Evolutionary conservation across 805 yeast genomes (phyloP), one percentile per base, ranked within the genome.

Genomic region (Candida pseudofarinosa): DNA sequence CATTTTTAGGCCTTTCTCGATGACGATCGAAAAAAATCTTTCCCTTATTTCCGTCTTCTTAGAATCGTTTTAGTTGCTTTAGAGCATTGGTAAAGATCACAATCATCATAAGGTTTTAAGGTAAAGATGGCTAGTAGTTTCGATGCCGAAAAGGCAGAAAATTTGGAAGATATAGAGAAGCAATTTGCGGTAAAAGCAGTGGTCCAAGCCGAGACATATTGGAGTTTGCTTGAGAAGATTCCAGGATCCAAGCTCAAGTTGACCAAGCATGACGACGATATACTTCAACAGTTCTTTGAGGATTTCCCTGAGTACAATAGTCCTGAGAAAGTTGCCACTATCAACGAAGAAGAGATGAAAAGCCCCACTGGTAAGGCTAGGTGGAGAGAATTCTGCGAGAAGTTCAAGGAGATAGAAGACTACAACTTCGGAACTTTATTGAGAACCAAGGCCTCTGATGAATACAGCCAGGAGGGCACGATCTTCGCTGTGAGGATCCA

Each of bases 121-220:
- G 23, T 19, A 17, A 19, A 35, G 13, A 66, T 63, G 70, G 53
- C 67, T 36, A 56, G 69, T 14, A 65, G 64, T 44, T 88, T 88
- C 60, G 79, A 84, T 56, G 90, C 99, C 15, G 96, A 93, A 58
- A 77, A 74, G 45, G 97, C 99, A 37, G 97, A 93, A 48, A 93
- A 93, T 71, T 74, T 88, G 55, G 98, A 91, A 67, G 61, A 60
- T 41, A 88, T 93, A 58, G 99, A 93, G 67, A 88, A 81, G 76
- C 98, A 93, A 71, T 93, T 93, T 59, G 98, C 99, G 34, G 99
- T 93, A 46, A 88, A 85, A 67, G 99, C 98, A 4, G 99, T 93
- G 14, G 82, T 79, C 65, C 98, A 93, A 63, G 93, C 96, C 45
- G 95, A 88, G 59, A 83, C 96, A 1, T 93, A 91, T 76, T 93